Evolutionary conservation across 83 land plant genomes (phyloP).

Genomic region (Isoetes engelmannii): DNA sequence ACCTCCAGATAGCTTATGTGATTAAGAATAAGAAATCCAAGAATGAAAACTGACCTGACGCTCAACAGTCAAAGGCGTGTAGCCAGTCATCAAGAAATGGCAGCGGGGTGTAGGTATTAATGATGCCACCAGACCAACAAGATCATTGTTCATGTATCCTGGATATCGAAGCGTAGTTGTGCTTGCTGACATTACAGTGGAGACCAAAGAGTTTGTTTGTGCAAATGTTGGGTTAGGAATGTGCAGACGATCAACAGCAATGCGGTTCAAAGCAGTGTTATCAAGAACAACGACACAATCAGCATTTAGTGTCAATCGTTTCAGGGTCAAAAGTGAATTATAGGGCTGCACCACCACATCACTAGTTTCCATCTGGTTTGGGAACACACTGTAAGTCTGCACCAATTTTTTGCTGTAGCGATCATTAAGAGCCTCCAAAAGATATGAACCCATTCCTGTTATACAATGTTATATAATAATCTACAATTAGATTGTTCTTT

Average conservation of each 20-base stretch:
- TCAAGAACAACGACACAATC: conserved; percentile 99
- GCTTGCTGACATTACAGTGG: conserved; percentile 99
- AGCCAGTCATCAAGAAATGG: conserved; percentile 98
- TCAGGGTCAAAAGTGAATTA: conserved; percentile 86
- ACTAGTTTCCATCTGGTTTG: conserved; percentile 97
- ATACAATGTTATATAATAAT: conserved; percentile 6
- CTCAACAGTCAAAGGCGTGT: conserved; percentile 96
- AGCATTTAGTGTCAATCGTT: conserved; percentile 92
- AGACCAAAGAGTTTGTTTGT: conserved; percentile 95
- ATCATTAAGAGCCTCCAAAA: conserved; percentile 93
- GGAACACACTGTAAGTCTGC: conserved; percentile 98
- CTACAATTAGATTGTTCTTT: background rate
- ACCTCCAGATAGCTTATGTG: no score
- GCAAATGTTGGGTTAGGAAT: conserved; percentile 88
- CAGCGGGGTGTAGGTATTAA: conserved; percentile 97
- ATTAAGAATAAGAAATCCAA: background rate
- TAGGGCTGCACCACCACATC: conserved; percentile 99
- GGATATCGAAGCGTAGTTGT: conserved; percentile 97
- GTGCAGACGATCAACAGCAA: conserved; percentile 96
- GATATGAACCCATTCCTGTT: conserved; percentile 97
- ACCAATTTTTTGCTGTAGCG: conserved; percentile 96
- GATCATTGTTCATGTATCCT: conserved; percentile 98
- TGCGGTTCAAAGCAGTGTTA: conserved; percentile 92
- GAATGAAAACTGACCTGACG: conserved; percentile 74
- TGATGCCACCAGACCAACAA: conserved; percentile 96